Evolutionary conservation across 345 rosid species (phyloP).

Genomic region (Laguncularia racemosa): DNA sequence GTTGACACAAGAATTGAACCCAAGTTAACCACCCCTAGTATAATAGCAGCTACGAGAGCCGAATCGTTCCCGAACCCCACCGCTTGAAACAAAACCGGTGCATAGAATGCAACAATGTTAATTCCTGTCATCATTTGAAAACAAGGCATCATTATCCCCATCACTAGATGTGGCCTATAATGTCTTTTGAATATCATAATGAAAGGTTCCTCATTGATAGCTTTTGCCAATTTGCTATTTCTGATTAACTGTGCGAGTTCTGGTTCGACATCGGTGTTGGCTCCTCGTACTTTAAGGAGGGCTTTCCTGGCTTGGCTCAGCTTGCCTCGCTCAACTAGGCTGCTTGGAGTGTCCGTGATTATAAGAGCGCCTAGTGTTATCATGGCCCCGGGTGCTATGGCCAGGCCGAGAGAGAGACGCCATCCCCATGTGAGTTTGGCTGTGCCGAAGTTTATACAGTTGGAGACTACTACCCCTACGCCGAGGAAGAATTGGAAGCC

Average conservation of each 20-base stretch:
- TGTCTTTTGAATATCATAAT: constrained; percentile 21
- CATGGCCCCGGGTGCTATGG: constrained; percentile 54
- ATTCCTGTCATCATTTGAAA: constrained; percentile 72
- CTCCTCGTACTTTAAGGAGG: too few relatives aligned
- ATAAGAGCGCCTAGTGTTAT: constrained; percentile 55
- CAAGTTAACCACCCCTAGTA: constrained; percentile 54
- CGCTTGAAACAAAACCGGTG: constrained; percentile 63
- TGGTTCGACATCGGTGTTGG: too few relatives aligned
- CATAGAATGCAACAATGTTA: constrained; percentile 27
- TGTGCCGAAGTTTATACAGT: constrained; percentile 39
- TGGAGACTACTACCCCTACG: constrained; percentile 35
- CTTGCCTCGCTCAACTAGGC: constrained; percentile 58
- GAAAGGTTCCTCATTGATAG: too few relatives aligned
- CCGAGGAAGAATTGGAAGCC: constrained; percentile 36
- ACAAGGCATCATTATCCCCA: constrained; percentile 53
- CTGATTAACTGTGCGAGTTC: too few relatives aligned
- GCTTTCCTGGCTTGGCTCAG: constrained; percentile 3
- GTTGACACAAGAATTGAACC: constrained; percentile 39
- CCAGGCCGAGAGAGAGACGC: constrained; percentile 66
- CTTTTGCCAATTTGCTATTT: too few relatives aligned
- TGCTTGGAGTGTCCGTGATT: constrained; percentile 60
- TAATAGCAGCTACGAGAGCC: constrained; percentile 46
- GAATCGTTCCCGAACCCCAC: constrained; percentile 58
- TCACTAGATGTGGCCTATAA: constrained; percentile 55
- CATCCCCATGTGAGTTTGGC: constrained; percentile 52